phyloP scores from a whole-genome alignment of 2,329 filamentous ascomycete genomes.

The Pseudogymnoascus sp. region DNA sequence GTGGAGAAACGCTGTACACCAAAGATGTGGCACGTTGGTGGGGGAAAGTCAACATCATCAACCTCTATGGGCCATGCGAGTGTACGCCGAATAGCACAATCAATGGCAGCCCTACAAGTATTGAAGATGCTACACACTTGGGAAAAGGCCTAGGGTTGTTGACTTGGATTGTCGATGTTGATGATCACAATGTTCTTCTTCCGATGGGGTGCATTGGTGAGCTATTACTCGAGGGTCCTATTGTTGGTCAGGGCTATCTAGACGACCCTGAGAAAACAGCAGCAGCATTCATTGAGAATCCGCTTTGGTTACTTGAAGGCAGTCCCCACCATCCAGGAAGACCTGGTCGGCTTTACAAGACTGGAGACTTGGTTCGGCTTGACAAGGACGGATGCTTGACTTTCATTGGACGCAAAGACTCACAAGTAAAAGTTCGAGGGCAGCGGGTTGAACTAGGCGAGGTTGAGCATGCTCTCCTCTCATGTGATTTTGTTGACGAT shows the following conservation, averaged over 20 bases:
- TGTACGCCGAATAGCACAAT: background rate
- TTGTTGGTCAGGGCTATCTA: constrained; percentile 34
- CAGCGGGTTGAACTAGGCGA: constrained; percentile 60
- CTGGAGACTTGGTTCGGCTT: constrained; percentile 35
- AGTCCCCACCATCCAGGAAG: background rate
- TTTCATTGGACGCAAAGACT: constrained; percentile 55
- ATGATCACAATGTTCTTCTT: constrained; percentile 29
- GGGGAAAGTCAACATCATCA: constrained; percentile 10
- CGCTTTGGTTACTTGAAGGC: constrained; percentile 22
- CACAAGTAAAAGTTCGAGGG: constrained; percentile 57
- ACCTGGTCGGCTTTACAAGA: constrained; percentile 21
- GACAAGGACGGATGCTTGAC: constrained; percentile 50
- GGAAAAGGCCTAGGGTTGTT: background rate
- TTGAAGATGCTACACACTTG: background rate
- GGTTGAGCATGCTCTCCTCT: constrained; percentile 30
- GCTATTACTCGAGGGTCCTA: constrained; percentile 32
- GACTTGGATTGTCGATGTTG: constrained; percentile 34
- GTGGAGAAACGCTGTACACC: constrained; percentile 13
- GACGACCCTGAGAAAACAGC: constrained; percentile 31
- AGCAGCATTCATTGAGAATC: constrained; percentile 29
- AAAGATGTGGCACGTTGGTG: constrained; percentile 10
- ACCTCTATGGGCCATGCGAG: constrained; percentile 17
- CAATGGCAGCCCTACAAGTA: too few species aligned
- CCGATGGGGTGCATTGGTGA: constrained; percentile 32
- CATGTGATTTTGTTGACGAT: too few species aligned